Percentiles rank a stretch among this genome's conserved stretches.
phyloP scores from a whole-genome alignment of 1,284 basidiomycete species.

The Ustanciosporium gigantosporum region DNA sequence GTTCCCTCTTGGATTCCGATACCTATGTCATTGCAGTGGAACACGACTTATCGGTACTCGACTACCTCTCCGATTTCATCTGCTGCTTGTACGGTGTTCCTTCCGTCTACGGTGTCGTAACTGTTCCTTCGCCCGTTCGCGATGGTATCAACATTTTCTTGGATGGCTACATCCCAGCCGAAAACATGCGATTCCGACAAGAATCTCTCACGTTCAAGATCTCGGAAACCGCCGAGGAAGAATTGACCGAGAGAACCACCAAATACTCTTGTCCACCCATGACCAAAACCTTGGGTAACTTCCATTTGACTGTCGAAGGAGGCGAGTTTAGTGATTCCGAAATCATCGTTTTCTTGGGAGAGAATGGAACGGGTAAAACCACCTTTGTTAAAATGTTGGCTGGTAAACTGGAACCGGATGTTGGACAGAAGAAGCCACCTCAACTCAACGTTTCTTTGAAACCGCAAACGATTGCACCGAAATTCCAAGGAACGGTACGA shows the following conservation, averaged over 20 bases:
- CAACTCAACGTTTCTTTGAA: slow-evolving; percentile 60
- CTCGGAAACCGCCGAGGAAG: slow-evolving; percentile 59
- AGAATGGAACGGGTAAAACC: slow-evolving; percentile 61
- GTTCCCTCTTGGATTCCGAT: slow-evolving; percentile 54
- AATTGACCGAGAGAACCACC: slow-evolving; percentile 48
- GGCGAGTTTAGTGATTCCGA: slow-evolving; percentile 59
- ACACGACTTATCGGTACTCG: slow-evolving; percentile 59
- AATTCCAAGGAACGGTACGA: slow-evolving; percentile 60
- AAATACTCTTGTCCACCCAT: slow-evolving; percentile 56
- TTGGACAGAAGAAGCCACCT: slow-evolving; percentile 52
- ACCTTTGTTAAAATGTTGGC: slow-evolving; percentile 61
- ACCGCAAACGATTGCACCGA: slow-evolving; percentile 61
- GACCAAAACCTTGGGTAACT: slow-evolving; percentile 58
- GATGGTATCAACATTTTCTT: slow-evolving; percentile 62
- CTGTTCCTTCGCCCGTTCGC: slow-evolving; percentile 57
- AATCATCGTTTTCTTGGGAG: slow-evolving; percentile 60
- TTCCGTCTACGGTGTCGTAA: slow-evolving; percentile 60
- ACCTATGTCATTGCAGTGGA: slow-evolving; percentile 61
- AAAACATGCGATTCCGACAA: slow-evolving; percentile 61
- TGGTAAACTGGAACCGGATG: slow-evolving; percentile 58
- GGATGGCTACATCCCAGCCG: slow-evolving; percentile 59
- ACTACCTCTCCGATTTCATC: slow-evolving; percentile 61
- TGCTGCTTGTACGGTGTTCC: slow-evolving; percentile 61
- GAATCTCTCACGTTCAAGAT: slow-evolving; percentile 60
- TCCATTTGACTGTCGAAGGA: slow-evolving; percentile 55